phyloP scores from a whole-genome alignment of 2,329 filamentous ascomycete genomes.

The Lachnellula subtilissima region DNA sequence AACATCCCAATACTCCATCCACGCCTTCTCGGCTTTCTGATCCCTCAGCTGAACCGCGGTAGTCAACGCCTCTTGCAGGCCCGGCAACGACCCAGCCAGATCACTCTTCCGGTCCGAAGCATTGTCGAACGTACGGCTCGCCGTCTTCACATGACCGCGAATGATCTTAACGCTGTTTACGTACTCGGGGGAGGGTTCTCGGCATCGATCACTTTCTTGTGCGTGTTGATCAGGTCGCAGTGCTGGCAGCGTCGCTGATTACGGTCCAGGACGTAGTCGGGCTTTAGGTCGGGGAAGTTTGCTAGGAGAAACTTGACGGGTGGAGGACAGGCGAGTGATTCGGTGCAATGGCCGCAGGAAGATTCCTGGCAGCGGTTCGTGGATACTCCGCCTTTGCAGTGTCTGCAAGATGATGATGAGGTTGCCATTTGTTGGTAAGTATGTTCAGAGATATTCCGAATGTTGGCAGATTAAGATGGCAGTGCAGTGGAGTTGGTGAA shows the following conservation, averaged over 20 bases:
- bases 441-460: no score
- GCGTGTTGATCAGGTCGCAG: slow-evolving; percentile 21
- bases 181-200: slow-evolving; percentile 12
- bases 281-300: slow-evolving; percentile 13
- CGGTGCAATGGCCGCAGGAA: slow-evolving; percentile 10
- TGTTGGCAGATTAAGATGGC: no score
- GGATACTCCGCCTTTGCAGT: neutral
- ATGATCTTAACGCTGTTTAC: slow-evolving; percentile 12
- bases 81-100: neutral
- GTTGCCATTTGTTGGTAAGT: no score
- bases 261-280: slow-evolving; percentile 16
- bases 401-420: neutral
- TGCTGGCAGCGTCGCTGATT: slow-evolving; percentile 19
- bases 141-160: slow-evolving; percentile 15
- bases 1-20: slow-evolving; percentile 24
- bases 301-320: slow-evolving; percentile 10
- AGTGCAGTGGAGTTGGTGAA: no score
- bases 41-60: slow-evolving; percentile 9
- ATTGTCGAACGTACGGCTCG: neutral
- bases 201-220: slow-evolving; percentile 12
- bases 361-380: slow-evolving; percentile 2
- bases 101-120: neutral
- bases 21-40: slow-evolving; percentile 15
- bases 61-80: slow-evolving; percentile 11
- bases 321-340: slow-evolving; percentile 16